Evolutionary conservation across 352 stramenopile species (phyloP).

Genomic region (Pelagophyceae sp.): DNA sequence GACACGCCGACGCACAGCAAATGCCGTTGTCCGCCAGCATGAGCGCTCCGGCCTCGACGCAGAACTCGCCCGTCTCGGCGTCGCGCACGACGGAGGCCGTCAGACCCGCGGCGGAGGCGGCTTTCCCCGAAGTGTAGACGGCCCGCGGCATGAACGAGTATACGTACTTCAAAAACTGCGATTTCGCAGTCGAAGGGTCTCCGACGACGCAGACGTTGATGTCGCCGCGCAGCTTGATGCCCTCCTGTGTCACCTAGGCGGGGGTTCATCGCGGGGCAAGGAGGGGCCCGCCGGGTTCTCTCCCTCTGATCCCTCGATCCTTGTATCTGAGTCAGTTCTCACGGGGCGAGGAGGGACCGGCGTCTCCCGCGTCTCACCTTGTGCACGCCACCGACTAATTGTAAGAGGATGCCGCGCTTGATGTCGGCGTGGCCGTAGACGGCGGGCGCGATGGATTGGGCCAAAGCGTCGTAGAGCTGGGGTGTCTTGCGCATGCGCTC

Average conservation of each 20-base stretch:
- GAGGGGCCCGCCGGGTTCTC: too few relatives aligned
- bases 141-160: slow-evolving; percentile 69
- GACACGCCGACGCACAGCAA: too few relatives aligned
- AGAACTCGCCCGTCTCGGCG: slow-evolving; percentile 75
- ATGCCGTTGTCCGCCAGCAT: slow-evolving; percentile 97
- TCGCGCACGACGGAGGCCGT: slow-evolving; percentile 71
- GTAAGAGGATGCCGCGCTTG: slow-evolving; percentile 87
- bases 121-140: slow-evolving; percentile 79
- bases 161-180: slow-evolving; percentile 77
- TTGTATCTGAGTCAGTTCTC: too few relatives aligned
- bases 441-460: slow-evolving; percentile 82
- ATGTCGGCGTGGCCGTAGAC: slow-evolving; percentile 96
- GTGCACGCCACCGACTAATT: slow-evolving; percentile 94
- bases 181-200: slow-evolving; percentile 75
- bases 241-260: slow-evolving; percentile 88
- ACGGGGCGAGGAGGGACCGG: too few relatives aligned
- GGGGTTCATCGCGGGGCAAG: too few relatives aligned
- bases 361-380: too few relatives aligned
- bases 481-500: slow-evolving; percentile 14
- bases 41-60: slow-evolving; percentile 82
- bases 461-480: slow-evolving; percentile 80
- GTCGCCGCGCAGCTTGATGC: slow-evolving; percentile 72
- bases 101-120: slow-evolving; percentile 68
- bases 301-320: too few relatives aligned
- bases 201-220: slow-evolving; percentile 79